Base-by-base conservation (phyloP, 306 rosid species). In the Dryas alaskensis region DNA sequence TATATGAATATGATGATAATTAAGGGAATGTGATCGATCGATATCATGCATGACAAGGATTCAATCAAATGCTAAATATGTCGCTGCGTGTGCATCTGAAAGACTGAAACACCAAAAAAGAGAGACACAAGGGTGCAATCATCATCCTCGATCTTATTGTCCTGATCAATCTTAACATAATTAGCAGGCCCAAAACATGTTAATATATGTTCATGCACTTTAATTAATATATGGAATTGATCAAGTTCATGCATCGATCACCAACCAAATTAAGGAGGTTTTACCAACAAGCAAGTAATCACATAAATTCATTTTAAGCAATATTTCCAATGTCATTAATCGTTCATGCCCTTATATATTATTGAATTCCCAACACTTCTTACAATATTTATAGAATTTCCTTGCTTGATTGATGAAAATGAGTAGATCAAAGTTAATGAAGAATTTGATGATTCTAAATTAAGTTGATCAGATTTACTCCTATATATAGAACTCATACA, bases 41-140 rank as follows among this genome's bases (percentile, higher is more conserved):
- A 31, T 22, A 22, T 22, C 37, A 31, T 31, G 37, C 37, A 31
- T 31, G 37, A 31, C 67, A 62, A 62, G 43, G 65, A 14, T 46
- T 46, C 57, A 46, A 58, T 72, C 76, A 72, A 72, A 59, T 25
- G 65, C 57, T 13, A 45, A 47, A 25, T 37, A 44, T 25, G 67
- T 58, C 67, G 14, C 57, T 45, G 40, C 67, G 76, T 72, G 58
- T 40, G 76, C 55, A 25, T 58, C 22, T 22, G 22, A 22, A 22
- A 22, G 22, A 22, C 67, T 58, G 11, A 45, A 72, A 72, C 76
- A 12, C 72, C 45, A 22, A 27, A 72, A 72, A 72, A 10, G 47
- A 55, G 10, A 45, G 46, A 39, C 49, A 4, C 13, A 17, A 44
- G 65, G 14, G 17, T 45, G 67, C 58, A 46, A 72, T 72, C 76